These are phyloP conservation scores for Calonectria honghensis DNA, from an alignment of 2,329 filamentous ascomycete genomes.

Conservation along the genomic window DNA sequence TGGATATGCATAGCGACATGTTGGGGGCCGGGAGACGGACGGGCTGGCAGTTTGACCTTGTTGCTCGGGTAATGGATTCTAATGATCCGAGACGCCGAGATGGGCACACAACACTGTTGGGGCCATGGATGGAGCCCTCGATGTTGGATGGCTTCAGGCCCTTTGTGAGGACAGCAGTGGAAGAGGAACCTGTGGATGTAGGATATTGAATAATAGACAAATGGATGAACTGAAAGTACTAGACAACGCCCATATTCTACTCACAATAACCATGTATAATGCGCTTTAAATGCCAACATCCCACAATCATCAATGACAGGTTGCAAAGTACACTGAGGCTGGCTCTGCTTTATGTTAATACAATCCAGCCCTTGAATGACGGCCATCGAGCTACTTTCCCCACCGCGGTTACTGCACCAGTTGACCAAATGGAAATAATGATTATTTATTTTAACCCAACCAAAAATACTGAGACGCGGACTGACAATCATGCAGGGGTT, in stretches of 20 bases:
- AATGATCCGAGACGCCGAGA: conserved; percentile 27
- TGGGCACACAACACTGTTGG: conserved; percentile 28
- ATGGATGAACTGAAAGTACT: conserved; percentile 12
- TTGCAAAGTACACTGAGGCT: neutral
- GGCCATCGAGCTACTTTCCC: too few species aligned
- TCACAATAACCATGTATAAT: neutral
- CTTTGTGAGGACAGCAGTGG: conserved; percentile 14
- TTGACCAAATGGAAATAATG: too few species aligned
- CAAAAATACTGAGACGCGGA: too few species aligned
- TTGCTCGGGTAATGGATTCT: conserved; percentile 34
- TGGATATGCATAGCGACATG: conserved; percentile 42
- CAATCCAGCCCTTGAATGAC: too few species aligned
- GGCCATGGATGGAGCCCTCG: conserved; percentile 23
- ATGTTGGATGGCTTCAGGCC: conserved; percentile 26
- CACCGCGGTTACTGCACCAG: too few species aligned
- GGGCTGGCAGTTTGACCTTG: conserved; percentile 39
- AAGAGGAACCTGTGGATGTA: conserved; percentile 38
- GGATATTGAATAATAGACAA: conserved; percentile 43
- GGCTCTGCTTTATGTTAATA: neutral
- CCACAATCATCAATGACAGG: neutral
- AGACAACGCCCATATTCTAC: neutral
- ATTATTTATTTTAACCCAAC: too few species aligned
- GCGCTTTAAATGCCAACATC: neutral
- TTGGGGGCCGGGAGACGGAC: conserved; percentile 25
- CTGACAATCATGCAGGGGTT: too few species aligned